A percentile compares a stretch with the other conserved stretches of the same genome.
Evolutionary conservation across 805 yeast genomes (phyloP).

Genomic region (Starmerella floris): DNA sequence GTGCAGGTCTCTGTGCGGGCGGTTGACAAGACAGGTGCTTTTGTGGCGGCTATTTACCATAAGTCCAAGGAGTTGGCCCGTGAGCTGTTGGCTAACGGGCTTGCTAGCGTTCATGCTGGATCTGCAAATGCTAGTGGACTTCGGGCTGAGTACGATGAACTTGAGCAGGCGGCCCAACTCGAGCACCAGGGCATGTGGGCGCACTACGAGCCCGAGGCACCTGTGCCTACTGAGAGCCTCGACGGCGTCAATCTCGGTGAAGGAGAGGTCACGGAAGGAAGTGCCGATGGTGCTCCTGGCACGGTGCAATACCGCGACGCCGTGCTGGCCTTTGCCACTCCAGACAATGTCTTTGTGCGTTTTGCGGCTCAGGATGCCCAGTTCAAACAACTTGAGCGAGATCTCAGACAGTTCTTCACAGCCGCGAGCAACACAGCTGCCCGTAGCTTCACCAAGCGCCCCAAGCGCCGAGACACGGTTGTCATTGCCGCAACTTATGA

Average conservation of each 20-base stretch:
- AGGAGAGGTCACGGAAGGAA: constrained; percentile 10
- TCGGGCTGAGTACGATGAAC: constrained; percentile 41
- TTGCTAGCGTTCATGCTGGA: constrained; percentile 49
- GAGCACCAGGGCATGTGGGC: constrained; percentile 55
- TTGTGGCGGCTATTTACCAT: constrained; percentile 55
- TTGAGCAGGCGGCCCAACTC: constrained; percentile 48
- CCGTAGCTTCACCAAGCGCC: constrained; percentile 25
- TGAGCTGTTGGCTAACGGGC: constrained; percentile 46
- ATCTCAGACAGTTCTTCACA: constrained; percentile 22
- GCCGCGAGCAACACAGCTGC: constrained; percentile 25
- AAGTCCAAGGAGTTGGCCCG: constrained; percentile 34
- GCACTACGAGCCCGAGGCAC: constrained; percentile 28
- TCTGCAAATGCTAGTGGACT: constrained; percentile 48
- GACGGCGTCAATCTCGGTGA: constrained; percentile 1
- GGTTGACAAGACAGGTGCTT: constrained; percentile 67
- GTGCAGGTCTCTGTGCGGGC: constrained; percentile 56
- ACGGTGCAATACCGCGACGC: constrained; percentile 26
- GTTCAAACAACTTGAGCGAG: constrained; percentile 19
- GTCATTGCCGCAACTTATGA: constrained; percentile 40
- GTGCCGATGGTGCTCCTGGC: constrained; percentile 13
- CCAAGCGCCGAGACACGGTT: constrained; percentile 43
- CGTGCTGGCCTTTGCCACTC: constrained; percentile 24
- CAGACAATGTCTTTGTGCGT: constrained; percentile 21
- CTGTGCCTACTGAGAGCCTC: constrained; percentile 31
- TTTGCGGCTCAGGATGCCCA: constrained; percentile 13